Base-by-base conservation (phyloP, 306 rosid species). In the Vachellia pachyceras region DNA sequence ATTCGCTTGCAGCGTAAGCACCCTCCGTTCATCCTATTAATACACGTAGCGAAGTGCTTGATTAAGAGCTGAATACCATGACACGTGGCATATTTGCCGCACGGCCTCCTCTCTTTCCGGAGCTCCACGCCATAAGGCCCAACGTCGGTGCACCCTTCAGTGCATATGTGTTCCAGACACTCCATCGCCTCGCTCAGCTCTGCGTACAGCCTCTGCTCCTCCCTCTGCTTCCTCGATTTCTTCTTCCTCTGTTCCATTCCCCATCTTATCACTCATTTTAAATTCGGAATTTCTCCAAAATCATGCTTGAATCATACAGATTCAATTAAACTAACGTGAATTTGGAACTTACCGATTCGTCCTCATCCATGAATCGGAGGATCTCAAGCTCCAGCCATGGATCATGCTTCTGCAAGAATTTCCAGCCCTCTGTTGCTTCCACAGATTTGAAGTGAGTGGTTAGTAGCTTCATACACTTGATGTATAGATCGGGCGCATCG, bases 131-230 rank as follows among this genome's bases (percentile, higher is more conserved):
- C 87, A 45, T 75, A 57, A 0, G 99, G 99, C 49, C 97, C 97
- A 10, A 95, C 97, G 0, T 75, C 77, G 0, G 94, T 95, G 88
- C 98, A 95, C 0, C 99, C 99, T 54, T 95, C 97, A 2, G 89
- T 77, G 74, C 95, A 95, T 9, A 95, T 93, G 93, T 95, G 99
- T 46, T 95, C 97, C 86, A 95, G 49, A 75, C 98, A 95, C 81
- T 91, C 96, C 99, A 95, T 95, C 0, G 99, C 99, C 81, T 95
- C 98, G 65, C 95, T 90, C 11, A 95, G 91, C 84, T 91, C 82
- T 12, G 79, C 22, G 35, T 91, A 95, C 72, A 91, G 0, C 54
- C 87, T 85, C 65, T 88, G 92, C 63, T 87, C 96, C 76, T 86
- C 86, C 79, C 87, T 93, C 0, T 69, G 84, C 90, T 50, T 87